phyloP scores from a whole-genome alignment of 345 rosid species.

The Rhizophora apiculata region DNA sequence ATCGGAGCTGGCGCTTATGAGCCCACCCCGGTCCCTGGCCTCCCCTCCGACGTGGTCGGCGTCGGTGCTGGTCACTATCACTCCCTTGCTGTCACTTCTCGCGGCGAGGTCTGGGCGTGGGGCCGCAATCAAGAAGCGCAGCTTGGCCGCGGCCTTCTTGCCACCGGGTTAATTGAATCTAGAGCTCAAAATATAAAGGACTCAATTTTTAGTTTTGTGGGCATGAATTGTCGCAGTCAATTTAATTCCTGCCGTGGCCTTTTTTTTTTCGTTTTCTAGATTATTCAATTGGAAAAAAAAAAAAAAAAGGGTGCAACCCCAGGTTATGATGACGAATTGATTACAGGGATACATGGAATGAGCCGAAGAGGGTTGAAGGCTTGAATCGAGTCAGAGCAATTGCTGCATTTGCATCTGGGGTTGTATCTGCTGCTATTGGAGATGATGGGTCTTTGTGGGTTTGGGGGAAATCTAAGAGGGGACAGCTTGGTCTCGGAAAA shows the following conservation, averaged over 20 bases:
- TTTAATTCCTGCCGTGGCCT: no score
- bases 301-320: no score
- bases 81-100: constrained; percentile 79
- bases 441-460: constrained; percentile 90
- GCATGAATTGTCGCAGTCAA: no score
- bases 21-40: constrained; percentile 47
- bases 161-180: constrained; percentile 34
- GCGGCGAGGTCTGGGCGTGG: constrained; percentile 83
- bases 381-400: constrained; percentile 50
- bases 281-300: no score
- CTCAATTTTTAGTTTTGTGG: no score
- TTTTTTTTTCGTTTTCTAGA: no score
- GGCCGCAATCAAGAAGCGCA: constrained; percentile 83
- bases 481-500: constrained; percentile 92
- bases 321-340: neutral
- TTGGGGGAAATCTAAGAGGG: constrained; percentile 94
- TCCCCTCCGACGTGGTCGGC: constrained; percentile 53
- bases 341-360: constrained; percentile 52
- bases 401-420: constrained; percentile 80
- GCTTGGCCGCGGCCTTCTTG: constrained; percentile 55
- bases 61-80: constrained; percentile 82
- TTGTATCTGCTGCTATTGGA: constrained; percentile 70
- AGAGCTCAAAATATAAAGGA: no score
- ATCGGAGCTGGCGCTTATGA: constrained; percentile 61
- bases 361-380: constrained; percentile 65